phyloP scores from a whole-genome alignment of 1,284 basidiomycete genomes.

The Leccinum angustisporum region DNA sequence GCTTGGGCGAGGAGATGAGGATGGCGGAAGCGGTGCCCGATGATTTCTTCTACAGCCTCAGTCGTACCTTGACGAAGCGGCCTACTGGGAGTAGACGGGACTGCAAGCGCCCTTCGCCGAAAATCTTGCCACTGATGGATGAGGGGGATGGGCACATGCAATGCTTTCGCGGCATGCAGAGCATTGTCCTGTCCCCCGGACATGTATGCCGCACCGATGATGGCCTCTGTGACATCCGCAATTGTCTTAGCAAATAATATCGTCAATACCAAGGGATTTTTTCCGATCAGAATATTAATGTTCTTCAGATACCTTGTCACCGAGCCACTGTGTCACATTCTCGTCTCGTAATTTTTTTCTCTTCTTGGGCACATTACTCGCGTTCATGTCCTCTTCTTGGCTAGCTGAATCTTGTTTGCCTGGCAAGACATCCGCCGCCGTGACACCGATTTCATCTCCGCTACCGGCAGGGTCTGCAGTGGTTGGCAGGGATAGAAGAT shows the following conservation, averaged over 20 bases:
- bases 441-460: slow-evolving; percentile 29
- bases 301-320: slow-evolving; percentile 62
- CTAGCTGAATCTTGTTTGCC: slow-evolving; percentile 12
- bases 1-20: slow-evolving; percentile 69
- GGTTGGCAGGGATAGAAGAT: slow-evolving; percentile 17
- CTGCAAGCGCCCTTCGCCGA: slow-evolving; percentile 46
- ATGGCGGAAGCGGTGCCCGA: slow-evolving; percentile 58
- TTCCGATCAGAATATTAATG: slow-evolving; percentile 2
- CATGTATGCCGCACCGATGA: slow-evolving; percentile 77
- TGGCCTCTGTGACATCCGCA: slow-evolving; percentile 79
- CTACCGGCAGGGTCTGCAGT: slow-evolving; percentile 22
- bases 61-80: slow-evolving; percentile 46
- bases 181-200: slow-evolving; percentile 66
- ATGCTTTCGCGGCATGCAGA: slow-evolving; percentile 57
- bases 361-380: slow-evolving; percentile 34
- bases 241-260: slow-evolving; percentile 50
- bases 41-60: slow-evolving; percentile 57
- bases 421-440: slow-evolving; percentile 8
- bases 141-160: slow-evolving; percentile 60
- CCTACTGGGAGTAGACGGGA: slow-evolving; percentile 42
- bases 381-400: slow-evolving; percentile 16
- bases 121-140: slow-evolving; percentile 73
- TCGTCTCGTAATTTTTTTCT: slow-evolving; percentile 49
- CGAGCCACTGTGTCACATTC: slow-evolving; percentile 56
- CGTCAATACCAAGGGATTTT: slow-evolving; percentile 11